phyloP scores from a whole-genome alignment of 2,329 filamentous ascomycete species.

The Lasiodiplodia gonubiensis region DNA sequence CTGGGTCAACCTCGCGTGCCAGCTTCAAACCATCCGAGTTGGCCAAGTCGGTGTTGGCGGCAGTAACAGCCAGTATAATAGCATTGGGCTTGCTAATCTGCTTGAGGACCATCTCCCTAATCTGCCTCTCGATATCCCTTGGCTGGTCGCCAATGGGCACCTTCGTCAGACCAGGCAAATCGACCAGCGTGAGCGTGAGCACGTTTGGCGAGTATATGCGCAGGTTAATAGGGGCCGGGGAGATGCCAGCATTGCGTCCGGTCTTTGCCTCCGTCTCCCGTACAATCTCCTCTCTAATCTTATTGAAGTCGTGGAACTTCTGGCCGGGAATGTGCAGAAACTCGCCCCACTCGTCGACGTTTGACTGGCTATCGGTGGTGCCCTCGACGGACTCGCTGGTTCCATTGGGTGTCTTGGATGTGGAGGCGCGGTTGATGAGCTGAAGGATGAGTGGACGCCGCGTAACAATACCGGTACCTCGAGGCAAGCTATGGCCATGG shows the following conservation, averaged over 20 bases:
- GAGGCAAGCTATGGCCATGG: slow-evolving; percentile 72
- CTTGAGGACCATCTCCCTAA: slow-evolving; percentile 97
- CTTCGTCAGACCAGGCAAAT: slow-evolving; percentile 94
- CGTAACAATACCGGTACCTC: slow-evolving; percentile 97
- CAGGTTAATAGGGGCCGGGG: slow-evolving; percentile 93
- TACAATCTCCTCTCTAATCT: slow-evolving; percentile 97
- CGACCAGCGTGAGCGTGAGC: slow-evolving; percentile 92
- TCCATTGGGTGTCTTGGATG: slow-evolving; percentile 71
- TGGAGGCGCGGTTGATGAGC: slow-evolving; percentile 85
- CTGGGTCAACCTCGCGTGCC: slow-evolving; percentile 93
- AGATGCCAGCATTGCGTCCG: slow-evolving; percentile 94
- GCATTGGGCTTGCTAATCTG: slow-evolving; percentile 98
- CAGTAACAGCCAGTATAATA: slow-evolving; percentile 94
- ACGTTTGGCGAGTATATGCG: slow-evolving; percentile 99
- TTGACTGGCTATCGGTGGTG: slow-evolving; percentile 83
- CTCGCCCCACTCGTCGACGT: slow-evolving; percentile 96
- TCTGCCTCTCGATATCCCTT: slow-evolving; percentile 94
- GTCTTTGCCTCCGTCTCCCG: slow-evolving; percentile 97
- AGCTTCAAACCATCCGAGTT: slow-evolving; percentile 98
- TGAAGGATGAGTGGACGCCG: slow-evolving; percentile 94
- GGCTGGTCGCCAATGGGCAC: slow-evolving; percentile 96
- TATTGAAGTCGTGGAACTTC: slow-evolving; percentile 98
- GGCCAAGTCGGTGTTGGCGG: slow-evolving; percentile 96
- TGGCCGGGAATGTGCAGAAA: slow-evolving; percentile 97
- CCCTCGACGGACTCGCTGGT: slow-evolving; percentile 65